phyloP scores from a whole-genome alignment of 345 rosid species.

The Kernera saxatilis region DNA sequence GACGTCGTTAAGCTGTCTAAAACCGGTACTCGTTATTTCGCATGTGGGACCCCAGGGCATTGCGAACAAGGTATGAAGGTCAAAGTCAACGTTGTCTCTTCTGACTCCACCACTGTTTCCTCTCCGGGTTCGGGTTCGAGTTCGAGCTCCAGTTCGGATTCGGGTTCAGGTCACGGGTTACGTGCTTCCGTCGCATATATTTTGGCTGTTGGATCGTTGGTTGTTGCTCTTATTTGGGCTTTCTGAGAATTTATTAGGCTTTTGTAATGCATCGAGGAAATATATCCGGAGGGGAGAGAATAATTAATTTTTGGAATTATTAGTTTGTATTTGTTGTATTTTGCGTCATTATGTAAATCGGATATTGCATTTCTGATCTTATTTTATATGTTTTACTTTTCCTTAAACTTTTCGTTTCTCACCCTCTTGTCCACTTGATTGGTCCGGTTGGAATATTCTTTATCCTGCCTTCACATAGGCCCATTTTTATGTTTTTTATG shows the following conservation, averaged over 20 bases:
- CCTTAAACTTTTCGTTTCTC: neutral
- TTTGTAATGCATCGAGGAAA: neutral
- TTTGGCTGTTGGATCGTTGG: slow-evolving; percentile 16
- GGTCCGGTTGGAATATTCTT: slow-evolving; percentile 18
- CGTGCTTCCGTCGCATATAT: slow-evolving; percentile 5
- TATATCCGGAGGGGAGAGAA: neutral
- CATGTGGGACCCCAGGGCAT: slow-evolving; percentile 83
- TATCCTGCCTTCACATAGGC: neutral
- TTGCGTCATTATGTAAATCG: neutral
- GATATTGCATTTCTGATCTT: neutral
- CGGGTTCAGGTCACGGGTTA: slow-evolving; percentile 7
- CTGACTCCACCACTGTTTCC: slow-evolving; percentile 37
- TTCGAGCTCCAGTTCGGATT: neutral
- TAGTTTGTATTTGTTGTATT: slow-evolving; percentile 5
- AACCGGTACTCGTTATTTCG: slow-evolving; percentile 70
- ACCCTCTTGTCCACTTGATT: slow-evolving; percentile 25
- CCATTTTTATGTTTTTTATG: neutral
- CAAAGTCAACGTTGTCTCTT: slow-evolving; percentile 51
- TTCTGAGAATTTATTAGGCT: neutral
- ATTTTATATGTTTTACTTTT: neutral
- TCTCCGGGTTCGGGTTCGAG: slow-evolving; percentile 1
- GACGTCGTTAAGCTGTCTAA: slow-evolving; percentile 69
- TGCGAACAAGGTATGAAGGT: slow-evolving; percentile 87
- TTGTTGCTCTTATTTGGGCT: slow-evolving; percentile 20
- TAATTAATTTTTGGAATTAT: neutral